A percentile compares a stretch with the other conserved stretches of the same genome.
phyloP scores from a whole-genome alignment of 202 grass and related monocot genomes.

The Zizania palustris region DNA sequence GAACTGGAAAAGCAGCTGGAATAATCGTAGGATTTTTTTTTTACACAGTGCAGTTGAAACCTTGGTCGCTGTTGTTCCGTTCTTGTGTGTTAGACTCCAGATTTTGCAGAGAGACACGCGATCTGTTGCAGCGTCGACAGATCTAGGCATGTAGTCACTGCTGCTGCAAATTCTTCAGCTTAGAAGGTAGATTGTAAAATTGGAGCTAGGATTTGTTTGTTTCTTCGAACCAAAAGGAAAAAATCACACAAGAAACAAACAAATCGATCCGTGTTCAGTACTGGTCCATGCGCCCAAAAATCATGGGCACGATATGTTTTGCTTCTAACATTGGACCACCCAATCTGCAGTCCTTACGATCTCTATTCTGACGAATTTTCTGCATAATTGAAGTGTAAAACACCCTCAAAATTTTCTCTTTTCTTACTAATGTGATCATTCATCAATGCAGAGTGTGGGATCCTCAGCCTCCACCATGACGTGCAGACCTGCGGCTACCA shows the following conservation, averaged over 20 bases:
- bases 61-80: neutral
- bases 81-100: neutral
- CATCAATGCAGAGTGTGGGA: conserved; percentile 64
- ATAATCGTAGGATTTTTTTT: conserved; percentile 9
- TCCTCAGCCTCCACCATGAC: conserved; percentile 75
- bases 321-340: conserved; percentile 50
- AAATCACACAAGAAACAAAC: conserved; percentile 31
- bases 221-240: neutral
- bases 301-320: conserved; percentile 7
- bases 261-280: conserved; percentile 13
- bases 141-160: conserved; percentile 13
- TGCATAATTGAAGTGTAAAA: neutral
- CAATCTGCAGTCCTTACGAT: conserved; percentile 39
- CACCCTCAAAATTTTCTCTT: neutral
- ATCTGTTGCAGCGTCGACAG: conserved; percentile 27
- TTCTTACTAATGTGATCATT: neutral
- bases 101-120: neutral
- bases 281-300: conserved; percentile 41
- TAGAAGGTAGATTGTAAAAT: neutral
- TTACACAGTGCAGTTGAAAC: neutral
- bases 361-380: conserved; percentile 24
- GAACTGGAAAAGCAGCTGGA: neutral
- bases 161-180: neutral
- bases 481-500: conserved; percentile 94
- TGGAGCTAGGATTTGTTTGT: neutral